phyloP scores from a whole-genome alignment of 768 basidiomycete species.

The Guyanaporus albipodus region DNA sequence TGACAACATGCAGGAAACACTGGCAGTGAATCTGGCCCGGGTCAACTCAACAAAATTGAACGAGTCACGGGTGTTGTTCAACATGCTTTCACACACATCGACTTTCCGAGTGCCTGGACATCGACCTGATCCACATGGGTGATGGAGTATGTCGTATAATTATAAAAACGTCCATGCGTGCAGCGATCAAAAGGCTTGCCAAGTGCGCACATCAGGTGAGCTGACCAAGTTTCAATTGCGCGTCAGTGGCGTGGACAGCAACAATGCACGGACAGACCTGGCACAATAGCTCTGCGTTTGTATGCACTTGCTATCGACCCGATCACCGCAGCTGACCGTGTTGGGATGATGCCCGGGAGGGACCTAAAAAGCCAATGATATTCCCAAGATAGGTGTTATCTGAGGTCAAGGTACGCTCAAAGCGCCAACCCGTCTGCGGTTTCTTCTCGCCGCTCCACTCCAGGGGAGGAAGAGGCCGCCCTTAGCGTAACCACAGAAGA shows the following conservation, averaged over 20 bases:
- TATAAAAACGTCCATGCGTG: background rate
- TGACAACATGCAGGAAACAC: background rate
- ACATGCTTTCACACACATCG: constrained; percentile 1
- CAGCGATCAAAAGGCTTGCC: constrained; percentile 4
- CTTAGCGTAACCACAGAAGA: constrained; percentile 7
- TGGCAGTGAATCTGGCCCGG: constrained; percentile 13
- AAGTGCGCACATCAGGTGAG: background rate
- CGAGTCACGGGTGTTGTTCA: background rate
- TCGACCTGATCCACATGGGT: constrained; percentile 24
- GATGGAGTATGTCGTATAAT: constrained; percentile 2
- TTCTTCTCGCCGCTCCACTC: constrained; percentile 12
- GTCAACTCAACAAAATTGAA: background rate
- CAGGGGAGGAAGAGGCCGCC: constrained; percentile 12
- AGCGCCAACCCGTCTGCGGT: constrained; percentile 3
- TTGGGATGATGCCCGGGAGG: background rate
- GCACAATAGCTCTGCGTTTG: background rate
- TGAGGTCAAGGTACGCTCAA: constrained; percentile 9
- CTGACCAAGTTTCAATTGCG: constrained; percentile 2
- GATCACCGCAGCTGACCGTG: constrained; percentile 15
- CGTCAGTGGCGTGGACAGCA: constrained; percentile 4
- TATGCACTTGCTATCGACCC: constrained; percentile 4
- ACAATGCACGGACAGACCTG: constrained; percentile 12
- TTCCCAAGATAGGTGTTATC: constrained; percentile 6
- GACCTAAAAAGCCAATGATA: background rate
- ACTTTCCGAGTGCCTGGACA: constrained; percentile 4